These are phyloP conservation scores for Uronychia binucleata DNA, from an alignment of 73 alveolate genomes.

Conservation along the genomic window DNA sequence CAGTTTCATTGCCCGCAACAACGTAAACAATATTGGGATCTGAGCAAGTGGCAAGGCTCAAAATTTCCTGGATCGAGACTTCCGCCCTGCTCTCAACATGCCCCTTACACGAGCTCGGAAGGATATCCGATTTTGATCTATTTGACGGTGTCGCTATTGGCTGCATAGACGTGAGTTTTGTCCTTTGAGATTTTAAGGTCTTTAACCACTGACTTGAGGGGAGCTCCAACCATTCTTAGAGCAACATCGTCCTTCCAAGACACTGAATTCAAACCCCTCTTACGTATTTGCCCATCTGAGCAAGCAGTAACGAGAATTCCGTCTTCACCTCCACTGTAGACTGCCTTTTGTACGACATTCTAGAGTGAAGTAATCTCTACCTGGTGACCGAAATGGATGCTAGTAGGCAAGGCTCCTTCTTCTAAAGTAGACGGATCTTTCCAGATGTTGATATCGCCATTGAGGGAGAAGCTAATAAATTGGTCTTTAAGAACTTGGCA, in stretches of 20 bases:
- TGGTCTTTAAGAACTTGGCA: neutral
- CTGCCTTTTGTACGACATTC: neutral
- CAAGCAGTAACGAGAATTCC: neutral
- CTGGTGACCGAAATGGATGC: no score
- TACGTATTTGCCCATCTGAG: neutral
- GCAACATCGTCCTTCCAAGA: neutral
- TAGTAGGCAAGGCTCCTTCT: neutral
- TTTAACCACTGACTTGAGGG: neutral
- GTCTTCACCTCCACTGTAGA: neutral
- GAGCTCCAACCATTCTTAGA: neutral
- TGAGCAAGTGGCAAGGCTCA: neutral
- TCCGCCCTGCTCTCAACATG: no score
- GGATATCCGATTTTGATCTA: neutral
- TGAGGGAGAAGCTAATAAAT: neutral
- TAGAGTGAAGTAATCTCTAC: neutral
- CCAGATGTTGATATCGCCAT: neutral
- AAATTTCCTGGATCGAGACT: neutral
- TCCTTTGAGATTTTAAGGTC: neutral
- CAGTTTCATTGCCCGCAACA: neutral
- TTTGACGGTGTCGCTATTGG: neutral
- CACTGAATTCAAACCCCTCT: neutral
- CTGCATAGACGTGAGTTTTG: neutral
- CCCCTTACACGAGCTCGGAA: no score
- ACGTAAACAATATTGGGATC: neutral
- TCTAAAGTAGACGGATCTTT: neutral